Percentiles rank a stretch among this genome's conserved stretches.
These are phyloP conservation scores for Ammopiptanthus mongolicus DNA, from an alignment of 306 rosid species.

Conservation along the genomic window DNA sequence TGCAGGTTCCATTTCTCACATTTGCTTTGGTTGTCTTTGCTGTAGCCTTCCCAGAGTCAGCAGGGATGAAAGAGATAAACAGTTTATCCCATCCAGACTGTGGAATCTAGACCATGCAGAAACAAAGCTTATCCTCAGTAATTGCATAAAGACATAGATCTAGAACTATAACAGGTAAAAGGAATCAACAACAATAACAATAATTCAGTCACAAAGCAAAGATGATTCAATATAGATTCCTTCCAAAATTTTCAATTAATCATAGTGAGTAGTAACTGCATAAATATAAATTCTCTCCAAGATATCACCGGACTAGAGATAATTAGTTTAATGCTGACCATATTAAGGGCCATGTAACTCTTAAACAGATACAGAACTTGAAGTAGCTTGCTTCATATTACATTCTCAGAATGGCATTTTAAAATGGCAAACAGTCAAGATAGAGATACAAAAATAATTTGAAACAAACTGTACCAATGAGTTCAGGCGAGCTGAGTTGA, in stretches of 20 bases:
- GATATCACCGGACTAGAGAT: neutral
- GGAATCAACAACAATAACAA: neutral
- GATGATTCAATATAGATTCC: conserved; percentile 9
- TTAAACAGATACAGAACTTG: neutral
- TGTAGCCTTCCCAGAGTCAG: conserved; percentile 84
- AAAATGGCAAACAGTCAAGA: neutral
- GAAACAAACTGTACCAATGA: neutral
- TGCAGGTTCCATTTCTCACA: conserved; percentile 96
- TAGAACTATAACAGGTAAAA: neutral
- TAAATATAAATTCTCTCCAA: neutral
- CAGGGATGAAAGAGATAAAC: conserved; percentile 77
- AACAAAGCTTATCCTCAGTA: conserved; percentile 28
- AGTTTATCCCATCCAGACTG: conserved; percentile 97
- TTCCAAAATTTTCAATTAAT: neutral
- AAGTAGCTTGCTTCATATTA: neutral
- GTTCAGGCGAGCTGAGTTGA: neutral
- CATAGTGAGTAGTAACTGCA: neutral
- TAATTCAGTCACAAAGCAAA: neutral
- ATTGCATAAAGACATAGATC: conserved; percentile 21
- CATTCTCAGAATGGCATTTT: conserved; percentile 10
- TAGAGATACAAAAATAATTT: neutral
- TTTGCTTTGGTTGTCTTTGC: conserved; percentile 94
- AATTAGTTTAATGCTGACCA: neutral
- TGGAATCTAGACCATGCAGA: conserved; percentile 65
- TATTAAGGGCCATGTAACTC: neutral